Evolutionary conservation across 1,139 yeast species (phyloP).

Genomic region (Candida frijolesensis): DNA sequence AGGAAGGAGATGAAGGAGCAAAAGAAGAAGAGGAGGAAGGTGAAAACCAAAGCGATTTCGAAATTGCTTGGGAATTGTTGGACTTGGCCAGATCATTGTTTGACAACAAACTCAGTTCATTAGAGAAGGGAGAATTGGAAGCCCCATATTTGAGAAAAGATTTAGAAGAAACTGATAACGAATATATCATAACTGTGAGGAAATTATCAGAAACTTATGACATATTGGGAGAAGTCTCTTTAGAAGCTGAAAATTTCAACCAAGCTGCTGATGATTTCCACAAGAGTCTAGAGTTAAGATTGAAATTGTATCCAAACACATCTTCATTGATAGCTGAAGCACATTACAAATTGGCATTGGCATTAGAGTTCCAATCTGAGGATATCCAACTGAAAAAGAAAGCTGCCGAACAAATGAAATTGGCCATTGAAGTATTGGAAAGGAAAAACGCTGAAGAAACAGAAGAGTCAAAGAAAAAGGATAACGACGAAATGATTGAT

Average conservation of each 20-base stretch:
- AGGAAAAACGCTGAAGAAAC: slow-evolving; percentile 33
- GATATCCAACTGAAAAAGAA: slow-evolving; percentile 48
- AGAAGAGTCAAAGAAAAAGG: slow-evolving; percentile 36
- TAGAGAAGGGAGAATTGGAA: slow-evolving; percentile 17
- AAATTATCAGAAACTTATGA: slow-evolving; percentile 78
- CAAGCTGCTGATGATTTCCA: slow-evolving; percentile 75
- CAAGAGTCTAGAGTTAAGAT: slow-evolving; percentile 57
- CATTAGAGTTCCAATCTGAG: slow-evolving; percentile 69
- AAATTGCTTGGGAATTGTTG: slow-evolving; percentile 83
- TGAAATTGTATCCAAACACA: slow-evolving; percentile 50
- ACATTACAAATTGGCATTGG: slow-evolving; percentile 79
- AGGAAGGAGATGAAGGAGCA: slow-evolving; percentile 34
- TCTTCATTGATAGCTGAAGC: slow-evolving; percentile 74
- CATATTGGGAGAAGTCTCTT: slow-evolving; percentile 82
- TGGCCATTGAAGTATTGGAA: slow-evolving; percentile 65
- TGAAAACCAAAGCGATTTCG: slow-evolving; percentile 72
- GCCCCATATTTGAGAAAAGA: slow-evolving; percentile 36
- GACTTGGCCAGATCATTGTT: slow-evolving; percentile 74
- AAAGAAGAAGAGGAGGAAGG: slow-evolving; percentile 33
- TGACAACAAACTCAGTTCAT: slow-evolving; percentile 43
- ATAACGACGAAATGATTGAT: slow-evolving; percentile 52
- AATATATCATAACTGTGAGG: slow-evolving; percentile 39
- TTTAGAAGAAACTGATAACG: slow-evolving; percentile 36
- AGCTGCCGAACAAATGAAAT: slow-evolving; percentile 60
- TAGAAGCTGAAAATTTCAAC: slow-evolving; percentile 80